Percentiles rank a stretch among this genome's conserved stretches.
Conservation (phyloP, 2,329 filamentous ascomycete species). For the Botrytis tulipae region DNA sequence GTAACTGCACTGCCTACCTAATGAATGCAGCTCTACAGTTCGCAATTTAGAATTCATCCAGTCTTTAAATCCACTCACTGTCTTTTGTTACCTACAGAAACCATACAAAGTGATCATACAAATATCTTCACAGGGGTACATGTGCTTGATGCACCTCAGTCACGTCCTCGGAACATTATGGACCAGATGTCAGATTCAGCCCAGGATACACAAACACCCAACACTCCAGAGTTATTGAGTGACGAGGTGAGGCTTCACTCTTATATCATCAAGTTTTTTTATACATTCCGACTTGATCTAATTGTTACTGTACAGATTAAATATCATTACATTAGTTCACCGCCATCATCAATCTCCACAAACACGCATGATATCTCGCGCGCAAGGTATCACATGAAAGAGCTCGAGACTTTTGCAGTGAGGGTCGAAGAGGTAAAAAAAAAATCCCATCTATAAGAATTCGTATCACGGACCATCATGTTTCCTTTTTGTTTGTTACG, state of each 20-base stretch:
- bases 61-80: slow-evolving; percentile 6
- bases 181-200: slow-evolving; percentile 17
- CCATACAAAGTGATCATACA: slow-evolving; percentile 4
- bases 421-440: slow-evolving; percentile 22
- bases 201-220: slow-evolving; percentile 20
- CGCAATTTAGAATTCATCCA: not conserved
- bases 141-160: slow-evolving; percentile 20
- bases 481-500: slow-evolving; percentile 2
- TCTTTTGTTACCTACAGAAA: not conserved
- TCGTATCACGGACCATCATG: slow-evolving; percentile 14
- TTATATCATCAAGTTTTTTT: not conserved
- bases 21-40: slow-evolving; percentile 12
- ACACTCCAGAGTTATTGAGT: slow-evolving; percentile 19
- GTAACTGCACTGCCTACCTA: slow-evolving; percentile 6
- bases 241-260: slow-evolving; percentile 19
- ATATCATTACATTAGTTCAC: slow-evolving; percentile 18
- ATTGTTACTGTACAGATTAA: not conserved
- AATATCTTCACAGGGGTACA: slow-evolving; percentile 22
- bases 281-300: slow-evolving; percentile 5
- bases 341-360: slow-evolving; percentile 21
- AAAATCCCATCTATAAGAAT: slow-evolving; percentile 1
- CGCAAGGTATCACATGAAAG: slow-evolving; percentile 25
- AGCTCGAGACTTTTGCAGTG: slow-evolving; percentile 23
- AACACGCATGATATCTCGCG: slow-evolving; percentile 25
- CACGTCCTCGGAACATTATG: slow-evolving; percentile 15